phyloP scores from a whole-genome alignment of 164 flowering plant genomes.

The Piper betle region DNA sequence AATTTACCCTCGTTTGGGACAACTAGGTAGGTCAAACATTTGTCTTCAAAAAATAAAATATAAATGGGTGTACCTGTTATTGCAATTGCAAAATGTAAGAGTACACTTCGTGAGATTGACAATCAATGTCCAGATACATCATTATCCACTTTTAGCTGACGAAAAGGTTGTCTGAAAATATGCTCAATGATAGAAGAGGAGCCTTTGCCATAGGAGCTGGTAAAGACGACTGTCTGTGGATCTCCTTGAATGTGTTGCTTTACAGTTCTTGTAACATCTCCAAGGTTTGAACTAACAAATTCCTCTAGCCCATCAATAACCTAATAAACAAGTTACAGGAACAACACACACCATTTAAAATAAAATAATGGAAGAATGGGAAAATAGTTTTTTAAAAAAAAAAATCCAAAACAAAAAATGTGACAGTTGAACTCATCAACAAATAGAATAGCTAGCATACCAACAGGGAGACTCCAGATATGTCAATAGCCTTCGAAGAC shows the following conservation, averaged over 20 bases:
- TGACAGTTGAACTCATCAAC: neutral
- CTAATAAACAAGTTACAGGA: slow-evolving; percentile 14
- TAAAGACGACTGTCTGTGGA: slow-evolving; percentile 41
- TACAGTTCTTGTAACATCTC: slow-evolving; percentile 33
- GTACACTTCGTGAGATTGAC: slow-evolving; percentile 22
- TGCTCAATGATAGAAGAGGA: slow-evolving; percentile 20
- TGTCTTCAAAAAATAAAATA: no score
- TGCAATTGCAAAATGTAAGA: neutral
- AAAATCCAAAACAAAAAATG: neutral
- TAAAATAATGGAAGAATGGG: neutral
- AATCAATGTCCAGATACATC: slow-evolving; percentile 29
- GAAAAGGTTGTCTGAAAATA: slow-evolving; percentile 28
- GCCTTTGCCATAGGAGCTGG: slow-evolving; percentile 15
- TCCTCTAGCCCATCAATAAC: slow-evolving; percentile 57
- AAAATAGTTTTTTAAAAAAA: neutral
- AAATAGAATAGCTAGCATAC: slow-evolving; percentile 24
- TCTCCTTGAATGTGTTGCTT: slow-evolving; percentile 31
- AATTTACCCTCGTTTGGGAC: no score
- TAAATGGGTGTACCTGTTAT: no score
- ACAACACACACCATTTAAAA: neutral
- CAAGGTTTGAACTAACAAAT: slow-evolving; percentile 16
- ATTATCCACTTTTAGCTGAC: slow-evolving; percentile 27
- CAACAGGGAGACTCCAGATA: slow-evolving; percentile 61
- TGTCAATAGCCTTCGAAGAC: slow-evolving; percentile 50
- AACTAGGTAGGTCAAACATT: no score